Conservation (phyloP, 805 yeast genomes). For the Kuraishia ogatae region DNA sequence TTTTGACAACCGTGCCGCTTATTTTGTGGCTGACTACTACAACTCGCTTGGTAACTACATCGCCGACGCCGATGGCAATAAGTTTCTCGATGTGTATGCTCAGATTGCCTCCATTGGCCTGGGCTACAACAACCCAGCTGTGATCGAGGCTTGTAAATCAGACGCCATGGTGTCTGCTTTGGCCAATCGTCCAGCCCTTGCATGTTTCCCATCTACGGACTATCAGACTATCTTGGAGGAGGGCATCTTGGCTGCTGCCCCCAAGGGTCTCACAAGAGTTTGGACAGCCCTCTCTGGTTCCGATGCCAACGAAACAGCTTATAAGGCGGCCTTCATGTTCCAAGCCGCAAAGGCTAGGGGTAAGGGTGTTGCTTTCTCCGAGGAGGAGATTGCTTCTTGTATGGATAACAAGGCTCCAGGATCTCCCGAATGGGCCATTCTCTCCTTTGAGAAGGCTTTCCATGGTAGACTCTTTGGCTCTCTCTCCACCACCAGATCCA, state of each 20-base stretch:
- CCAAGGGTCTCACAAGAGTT: conserved; percentile 63
- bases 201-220: conserved; percentile 71
- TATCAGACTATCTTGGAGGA: conserved; percentile 36
- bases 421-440: conserved; percentile 74
- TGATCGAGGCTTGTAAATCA: conserved; percentile 58
- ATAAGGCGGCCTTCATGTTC: conserved; percentile 82
- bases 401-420: conserved; percentile 87
- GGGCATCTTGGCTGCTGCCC: conserved; percentile 65
- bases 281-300: conserved; percentile 84
- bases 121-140: conserved; percentile 79
- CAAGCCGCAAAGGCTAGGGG: conserved; percentile 67
- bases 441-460: conserved; percentile 84
- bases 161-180: conserved; percentile 65
- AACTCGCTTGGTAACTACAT: conserved; percentile 75
- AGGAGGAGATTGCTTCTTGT: conserved; percentile 60
- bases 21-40: conserved; percentile 68
- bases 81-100: conserved; percentile 64
- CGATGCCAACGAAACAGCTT: conserved; percentile 84
- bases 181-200: conserved; percentile 79
- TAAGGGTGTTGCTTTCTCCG: conserved; percentile 45
- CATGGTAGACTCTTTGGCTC: conserved; percentile 94
- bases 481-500: conserved; percentile 85
- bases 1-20: conserved; percentile 65
- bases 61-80: conserved; percentile 74
- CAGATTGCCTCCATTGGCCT: conserved; percentile 82